Percentiles rank a stretch among this genome's conserved stretches.
These are phyloP conservation scores for Ogataea nonfermentans DNA, from an alignment of 805 yeast species.

Conservation along the genomic window DNA sequence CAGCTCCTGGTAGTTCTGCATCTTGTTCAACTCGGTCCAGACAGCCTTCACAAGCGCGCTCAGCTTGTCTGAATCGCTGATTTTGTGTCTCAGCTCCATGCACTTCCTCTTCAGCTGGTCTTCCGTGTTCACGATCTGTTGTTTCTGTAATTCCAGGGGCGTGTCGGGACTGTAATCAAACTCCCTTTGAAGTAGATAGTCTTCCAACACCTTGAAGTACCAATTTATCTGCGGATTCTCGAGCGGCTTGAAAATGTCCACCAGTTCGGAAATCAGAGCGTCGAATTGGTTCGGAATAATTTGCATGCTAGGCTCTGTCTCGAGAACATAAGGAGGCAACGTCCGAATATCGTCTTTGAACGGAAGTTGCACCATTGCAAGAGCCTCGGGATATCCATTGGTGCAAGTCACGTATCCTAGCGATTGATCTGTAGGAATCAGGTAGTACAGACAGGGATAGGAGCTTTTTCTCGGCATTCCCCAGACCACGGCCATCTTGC, in stretches of 20 bases:
- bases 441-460: slow-evolving; percentile 54
- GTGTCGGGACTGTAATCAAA: slow-evolving; percentile 17
- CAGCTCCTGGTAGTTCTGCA: slow-evolving; percentile 23
- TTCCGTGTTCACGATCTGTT: slow-evolving; percentile 16
- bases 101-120: slow-evolving; percentile 24
- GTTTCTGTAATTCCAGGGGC: slow-evolving; percentile 17
- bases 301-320: slow-evolving; percentile 21
- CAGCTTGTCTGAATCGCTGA: slow-evolving; percentile 9
- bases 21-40: slow-evolving; percentile 23
- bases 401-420: slow-evolving; percentile 16
- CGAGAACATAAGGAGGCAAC: slow-evolving; percentile 43
- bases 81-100: slow-evolving; percentile 14
- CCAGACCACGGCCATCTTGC: slow-evolving; percentile 68
- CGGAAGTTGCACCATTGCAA: slow-evolving; percentile 68
- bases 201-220: slow-evolving; percentile 63
- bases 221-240: slow-evolving; percentile 66
- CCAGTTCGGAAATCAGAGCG: slow-evolving; percentile 26
- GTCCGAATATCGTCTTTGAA: slow-evolving; percentile 72
- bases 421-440: slow-evolving; percentile 50
- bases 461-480: slow-evolving; percentile 57
- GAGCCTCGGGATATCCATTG: slow-evolving; percentile 60
- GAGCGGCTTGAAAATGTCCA: slow-evolving; percentile 31
- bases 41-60: slow-evolving; percentile 17
- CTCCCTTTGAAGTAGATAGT: slow-evolving; percentile 60
- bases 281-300: slow-evolving; percentile 23